Evolutionary conservation across 495 filamentous ascomycete species (phyloP).

Genomic region (Aspergillus panamensis): DNA sequence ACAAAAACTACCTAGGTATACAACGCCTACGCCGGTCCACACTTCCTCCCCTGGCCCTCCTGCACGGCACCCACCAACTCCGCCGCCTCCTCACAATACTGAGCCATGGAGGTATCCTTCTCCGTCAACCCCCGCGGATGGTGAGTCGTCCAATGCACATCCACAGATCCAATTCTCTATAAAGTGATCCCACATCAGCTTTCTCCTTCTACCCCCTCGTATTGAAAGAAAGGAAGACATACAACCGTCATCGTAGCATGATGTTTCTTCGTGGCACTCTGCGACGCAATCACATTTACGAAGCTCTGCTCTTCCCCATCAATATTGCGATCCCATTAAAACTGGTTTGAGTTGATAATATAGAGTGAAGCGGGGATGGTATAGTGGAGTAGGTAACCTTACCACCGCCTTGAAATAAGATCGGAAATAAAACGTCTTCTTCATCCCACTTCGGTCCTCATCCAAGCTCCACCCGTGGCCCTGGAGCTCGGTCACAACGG

Average conservation of each 20-base stretch:
- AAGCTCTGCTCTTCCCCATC: conserved; percentile 30
- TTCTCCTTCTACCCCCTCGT: background rate
- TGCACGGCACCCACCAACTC: conserved; percentile 39
- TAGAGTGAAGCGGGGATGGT: background rate
- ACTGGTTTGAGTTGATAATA: background rate
- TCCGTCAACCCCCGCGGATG: conserved; percentile 63
- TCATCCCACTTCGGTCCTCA: conserved; percentile 35
- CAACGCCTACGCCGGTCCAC: conserved; percentile 19
- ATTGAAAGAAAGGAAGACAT: conserved; percentile 19
- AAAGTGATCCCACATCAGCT: conserved; percentile 11
- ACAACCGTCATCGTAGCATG: conserved; percentile 48
- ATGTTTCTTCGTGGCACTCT: conserved; percentile 44
- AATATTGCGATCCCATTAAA: background rate
- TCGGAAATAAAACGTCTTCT: conserved; percentile 46
- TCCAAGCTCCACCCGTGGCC: conserved; percentile 40
- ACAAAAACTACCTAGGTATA: background rate
- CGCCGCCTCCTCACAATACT: conserved; percentile 59
- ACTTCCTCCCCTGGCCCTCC: conserved; percentile 36
- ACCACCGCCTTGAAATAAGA: conserved; percentile 47
- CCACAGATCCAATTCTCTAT: conserved; percentile 44
- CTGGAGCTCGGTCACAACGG: conserved; percentile 26
- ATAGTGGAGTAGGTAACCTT: conserved; percentile 6
- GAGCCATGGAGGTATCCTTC: conserved; percentile 64
- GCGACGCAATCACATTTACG: conserved; percentile 39
- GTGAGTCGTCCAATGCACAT: conserved; percentile 70